A percentile compares a stretch with the other conserved stretches of the same genome.
Conservation (phyloP, 2,329 filamentous ascomycete species). For the Volutella citrinella region DNA sequence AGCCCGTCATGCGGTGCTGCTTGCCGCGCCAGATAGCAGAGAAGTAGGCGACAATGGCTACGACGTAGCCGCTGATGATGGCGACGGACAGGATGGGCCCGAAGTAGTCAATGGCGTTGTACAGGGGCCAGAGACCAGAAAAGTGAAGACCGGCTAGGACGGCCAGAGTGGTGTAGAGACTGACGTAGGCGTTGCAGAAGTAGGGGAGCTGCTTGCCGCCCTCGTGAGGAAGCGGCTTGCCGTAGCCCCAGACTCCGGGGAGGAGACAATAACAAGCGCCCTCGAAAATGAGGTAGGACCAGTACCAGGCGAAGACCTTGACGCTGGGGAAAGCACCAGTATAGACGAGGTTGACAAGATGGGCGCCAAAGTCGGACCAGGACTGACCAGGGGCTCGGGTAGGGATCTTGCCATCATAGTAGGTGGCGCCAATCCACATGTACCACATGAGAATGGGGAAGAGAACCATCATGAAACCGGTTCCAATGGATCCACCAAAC, state of each 20-base stretch:
- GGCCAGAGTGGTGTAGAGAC: conserved; percentile 82
- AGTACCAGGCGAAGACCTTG: conserved; percentile 91
- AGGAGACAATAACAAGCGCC: conserved; percentile 78
- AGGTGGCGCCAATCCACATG: conserved; percentile 96
- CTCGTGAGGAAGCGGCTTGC: conserved; percentile 81
- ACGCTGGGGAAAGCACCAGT: conserved; percentile 79
- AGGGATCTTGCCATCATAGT: conserved; percentile 84
- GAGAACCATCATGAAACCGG: conserved; percentile 79
- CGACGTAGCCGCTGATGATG: conserved; percentile 84
- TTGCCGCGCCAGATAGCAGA: conserved; percentile 78
- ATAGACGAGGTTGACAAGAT: conserved; percentile 72
- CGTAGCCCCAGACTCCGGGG: conserved; percentile 83
- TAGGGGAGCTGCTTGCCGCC: conserved; percentile 85
- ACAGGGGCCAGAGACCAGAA: conserved; percentile 81
- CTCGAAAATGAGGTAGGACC: conserved; percentile 87
- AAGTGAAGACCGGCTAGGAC: conserved; percentile 72
- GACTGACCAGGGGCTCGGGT: conserved; percentile 62
- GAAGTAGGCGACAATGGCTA: conserved; percentile 80
- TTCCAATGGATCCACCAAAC: conserved; percentile 84
- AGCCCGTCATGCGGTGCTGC: conserved; percentile 89
- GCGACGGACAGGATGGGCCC: conserved; percentile 90
- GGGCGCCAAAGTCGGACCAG: conserved; percentile 65
- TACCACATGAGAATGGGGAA: conserved; percentile 98
- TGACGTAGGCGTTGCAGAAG: conserved; percentile 88
- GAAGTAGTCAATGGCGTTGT: conserved; percentile 93